phyloP scores from a whole-genome alignment of 352 stramenopile genomes.

The Globisporangium echinulatum region DNA sequence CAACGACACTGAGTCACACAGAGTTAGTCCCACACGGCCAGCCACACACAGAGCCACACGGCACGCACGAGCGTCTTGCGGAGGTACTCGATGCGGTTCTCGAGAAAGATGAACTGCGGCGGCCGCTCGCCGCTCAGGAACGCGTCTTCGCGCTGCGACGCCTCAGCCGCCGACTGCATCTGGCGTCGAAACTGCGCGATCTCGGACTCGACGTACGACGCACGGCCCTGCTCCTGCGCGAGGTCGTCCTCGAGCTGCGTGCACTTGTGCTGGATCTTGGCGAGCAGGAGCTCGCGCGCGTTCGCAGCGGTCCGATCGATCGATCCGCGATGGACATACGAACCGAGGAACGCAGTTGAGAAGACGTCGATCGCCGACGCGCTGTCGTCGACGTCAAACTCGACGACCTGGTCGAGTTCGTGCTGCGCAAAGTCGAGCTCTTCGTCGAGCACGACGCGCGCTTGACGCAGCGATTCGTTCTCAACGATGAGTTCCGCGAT shows the following conservation, averaged over 20 bases:
- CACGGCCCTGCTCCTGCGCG: conserved; percentile 46
- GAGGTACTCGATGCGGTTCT: conserved; percentile 64
- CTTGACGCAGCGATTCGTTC: conserved; percentile 55
- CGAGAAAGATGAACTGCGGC: conserved; percentile 70
- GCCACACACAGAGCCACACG: not conserved
- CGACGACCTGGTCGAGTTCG: conserved; percentile 55
- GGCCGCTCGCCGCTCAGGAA: conserved; percentile 76
- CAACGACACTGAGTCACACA: not conserved
- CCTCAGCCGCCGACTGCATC: conserved; percentile 53
- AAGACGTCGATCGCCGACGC: conserved; percentile 63
- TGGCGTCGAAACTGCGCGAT: conserved; percentile 63
- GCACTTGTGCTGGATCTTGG: conserved; percentile 44
- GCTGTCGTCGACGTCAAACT: conserved; percentile 41
- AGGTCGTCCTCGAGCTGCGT: conserved; percentile 57
- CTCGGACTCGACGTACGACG: conserved; percentile 48
- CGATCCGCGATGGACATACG: conserved; percentile 48
- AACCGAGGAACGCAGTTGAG: conserved; percentile 56
- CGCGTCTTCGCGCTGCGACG: conserved; percentile 65
- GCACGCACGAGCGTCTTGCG: conserved; percentile 55
- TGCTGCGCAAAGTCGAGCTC: conserved; percentile 51
- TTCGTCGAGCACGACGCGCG: conserved; percentile 45
- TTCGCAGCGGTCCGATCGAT: conserved; percentile 58
- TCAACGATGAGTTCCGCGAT: conserved; percentile 64
- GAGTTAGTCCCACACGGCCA: no score
- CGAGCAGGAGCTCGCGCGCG: conserved; percentile 46